These are phyloP conservation scores for Debaryomyces psychrophilus DNA, from an alignment of 1,139 yeast genomes.

Conservation along the genomic window DNA sequence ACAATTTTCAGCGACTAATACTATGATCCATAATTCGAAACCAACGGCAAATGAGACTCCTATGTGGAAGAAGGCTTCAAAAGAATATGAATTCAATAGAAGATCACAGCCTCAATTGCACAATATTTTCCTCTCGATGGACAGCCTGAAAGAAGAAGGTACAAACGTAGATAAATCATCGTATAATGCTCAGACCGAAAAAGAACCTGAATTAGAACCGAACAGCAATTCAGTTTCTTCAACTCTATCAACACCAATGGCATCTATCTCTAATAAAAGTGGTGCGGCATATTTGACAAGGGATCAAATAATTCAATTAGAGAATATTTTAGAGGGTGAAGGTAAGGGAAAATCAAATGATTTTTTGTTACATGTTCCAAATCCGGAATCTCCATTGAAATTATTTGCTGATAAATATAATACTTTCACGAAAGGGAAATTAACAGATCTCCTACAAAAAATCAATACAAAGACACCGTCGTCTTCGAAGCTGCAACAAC, in stretches of 20 bases:
- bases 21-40: conserved; percentile 43
- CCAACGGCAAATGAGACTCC: conserved; percentile 31
- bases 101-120: conserved; percentile 36
- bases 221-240: conserved; percentile 34
- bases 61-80: conserved; percentile 40
- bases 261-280: conserved; percentile 21
- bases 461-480: conserved; percentile 25
- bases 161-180: conserved; percentile 7
- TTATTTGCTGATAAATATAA: conserved; percentile 43
- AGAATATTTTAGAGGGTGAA: conserved; percentile 25
- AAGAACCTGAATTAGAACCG: conserved; percentile 11
- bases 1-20: conserved; percentile 31
- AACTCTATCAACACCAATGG: conserved; percentile 42
- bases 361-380: conserved; percentile 19
- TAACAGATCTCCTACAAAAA: conserved; percentile 35
- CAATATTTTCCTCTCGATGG: conserved; percentile 31
- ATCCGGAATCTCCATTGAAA: conserved; percentile 44
- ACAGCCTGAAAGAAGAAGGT: conserved; percentile 13
- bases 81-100: conserved; percentile 32
- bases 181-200: not conserved
- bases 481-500: conserved; percentile 10
- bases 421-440: conserved; percentile 45
- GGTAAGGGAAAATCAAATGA: conserved; percentile 19
- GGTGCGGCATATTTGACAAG: conserved; percentile 19
- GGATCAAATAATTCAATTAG: conserved; percentile 27